Conservation (phyloP, 129 eudicot genomes). For the Pittosporum tobira region DNA sequence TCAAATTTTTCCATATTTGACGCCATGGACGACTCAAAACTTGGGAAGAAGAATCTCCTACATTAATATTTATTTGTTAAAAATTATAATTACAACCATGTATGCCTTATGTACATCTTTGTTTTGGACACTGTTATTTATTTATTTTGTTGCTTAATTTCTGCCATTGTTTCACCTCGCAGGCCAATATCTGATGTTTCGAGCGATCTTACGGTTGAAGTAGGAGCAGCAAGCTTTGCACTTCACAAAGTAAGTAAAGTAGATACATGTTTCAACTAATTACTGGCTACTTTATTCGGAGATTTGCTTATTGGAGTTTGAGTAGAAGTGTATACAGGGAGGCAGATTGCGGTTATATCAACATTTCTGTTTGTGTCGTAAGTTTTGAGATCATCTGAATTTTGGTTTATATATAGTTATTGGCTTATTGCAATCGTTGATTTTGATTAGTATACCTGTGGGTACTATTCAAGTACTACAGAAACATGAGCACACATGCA, state of each 20-base stretch:
- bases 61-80: background rate
- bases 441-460: no score
- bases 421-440: background rate
- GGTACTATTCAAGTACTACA: no score
- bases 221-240: conserved; percentile 71
- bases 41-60: conserved; percentile 8
- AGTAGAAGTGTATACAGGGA: background rate
- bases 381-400: background rate
- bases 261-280: background rate
- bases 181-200: conserved; percentile 99
- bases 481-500: no score
- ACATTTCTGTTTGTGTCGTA: background rate
- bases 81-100: conserved; percentile 10
- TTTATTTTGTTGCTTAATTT: background rate
- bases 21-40: background rate
- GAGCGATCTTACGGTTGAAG: conserved; percentile 81
- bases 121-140: background rate
- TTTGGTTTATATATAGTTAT: background rate
- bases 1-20: background rate
- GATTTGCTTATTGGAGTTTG: background rate
- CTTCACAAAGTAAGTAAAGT: conserved; percentile 79
- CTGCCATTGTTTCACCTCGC: conserved; percentile 15
- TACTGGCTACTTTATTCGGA: background rate
- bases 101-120: conserved; percentile 10
- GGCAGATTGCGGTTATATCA: background rate